Evolutionary conservation across 169 alveolate genomes (phyloP).

Genomic region (Babesia ovis): DNA sequence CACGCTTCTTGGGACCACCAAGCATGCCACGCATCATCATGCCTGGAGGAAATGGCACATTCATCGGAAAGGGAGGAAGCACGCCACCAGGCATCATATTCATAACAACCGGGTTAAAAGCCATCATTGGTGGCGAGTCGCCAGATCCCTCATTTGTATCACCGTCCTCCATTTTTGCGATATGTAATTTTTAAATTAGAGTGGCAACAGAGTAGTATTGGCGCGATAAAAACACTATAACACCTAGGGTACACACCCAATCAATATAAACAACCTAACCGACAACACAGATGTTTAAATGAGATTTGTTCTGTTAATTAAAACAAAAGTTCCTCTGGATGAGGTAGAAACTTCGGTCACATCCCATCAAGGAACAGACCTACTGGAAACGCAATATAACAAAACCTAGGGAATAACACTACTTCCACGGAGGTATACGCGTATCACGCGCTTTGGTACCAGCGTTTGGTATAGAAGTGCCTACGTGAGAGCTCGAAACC

Average conservation of each 20-base stretch:
- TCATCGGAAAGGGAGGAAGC: slow-evolving; percentile 20
- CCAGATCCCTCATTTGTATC: slow-evolving; percentile 8
- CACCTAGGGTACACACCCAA: no score
- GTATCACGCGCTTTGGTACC: not conserved
- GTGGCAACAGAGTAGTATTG: no score
- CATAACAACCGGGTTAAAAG: slow-evolving; percentile 27
- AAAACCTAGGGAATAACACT: no score
- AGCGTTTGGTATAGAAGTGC: not conserved
- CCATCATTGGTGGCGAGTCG: slow-evolving; percentile 14
- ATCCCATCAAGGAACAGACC: no score
- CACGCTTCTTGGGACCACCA: not conserved
- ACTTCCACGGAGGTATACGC: not conserved
- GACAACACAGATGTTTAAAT: no score
- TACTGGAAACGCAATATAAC: no score
- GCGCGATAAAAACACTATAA: no score
- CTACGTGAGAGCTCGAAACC: not conserved
- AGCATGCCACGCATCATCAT: not conserved
- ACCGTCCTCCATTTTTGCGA: slow-evolving; percentile 8
- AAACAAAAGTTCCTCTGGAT: no score
- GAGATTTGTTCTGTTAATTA: no score
- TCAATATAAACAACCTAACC: no score
- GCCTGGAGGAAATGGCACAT: slow-evolving; percentile 12
- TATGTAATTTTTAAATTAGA: no score
- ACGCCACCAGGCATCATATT: slow-evolving; percentile 31
- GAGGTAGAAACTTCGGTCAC: no score